phyloP scores from a whole-genome alignment of 23 red algal genomes.

The Gracilaria caudata region DNA sequence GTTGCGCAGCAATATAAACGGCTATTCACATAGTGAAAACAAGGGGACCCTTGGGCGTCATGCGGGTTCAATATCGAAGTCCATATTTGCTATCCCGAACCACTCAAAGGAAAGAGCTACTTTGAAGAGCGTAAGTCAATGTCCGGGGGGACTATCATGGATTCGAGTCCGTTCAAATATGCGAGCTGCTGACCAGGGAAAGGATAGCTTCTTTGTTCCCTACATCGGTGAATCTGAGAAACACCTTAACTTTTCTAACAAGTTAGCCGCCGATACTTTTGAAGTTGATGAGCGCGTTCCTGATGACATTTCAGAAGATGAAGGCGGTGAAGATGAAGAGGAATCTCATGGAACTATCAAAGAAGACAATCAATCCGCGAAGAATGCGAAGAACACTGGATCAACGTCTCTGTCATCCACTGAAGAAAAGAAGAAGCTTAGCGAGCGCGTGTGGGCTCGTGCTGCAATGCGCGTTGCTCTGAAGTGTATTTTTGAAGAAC shows the following conservation, averaged over 20 bases:
- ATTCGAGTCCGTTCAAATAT: slow-evolving; percentile 51
- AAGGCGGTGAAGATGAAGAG: slow-evolving; percentile 20
- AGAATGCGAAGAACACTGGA: not conserved
- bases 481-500: slow-evolving; percentile 1
- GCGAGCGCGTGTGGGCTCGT: slow-evolving; percentile 32
- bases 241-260: slow-evolving; percentile 46
- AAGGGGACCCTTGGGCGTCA: not conserved
- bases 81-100: slow-evolving; percentile 25
- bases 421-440: not conserved
- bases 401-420: not conserved
- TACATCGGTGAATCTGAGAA: slow-evolving; percentile 62
- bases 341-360: not conserved
- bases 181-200: slow-evolving; percentile 37
- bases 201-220: slow-evolving; percentile 48
- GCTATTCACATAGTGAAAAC: not conserved
- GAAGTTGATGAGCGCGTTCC: slow-evolving; percentile 22
- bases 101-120: not conserved
- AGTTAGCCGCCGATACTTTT: slow-evolving; percentile 38
- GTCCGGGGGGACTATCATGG: slow-evolving; percentile 45
- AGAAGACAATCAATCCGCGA: not conserved
- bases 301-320: slow-evolving; percentile 51
- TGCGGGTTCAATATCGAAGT: not conserved
- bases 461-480: slow-evolving; percentile 56
- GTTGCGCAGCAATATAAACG: not conserved
- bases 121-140: not conserved